Conservation (phyloP, 441 rosid species). For the Aleurites moluccanus region DNA sequence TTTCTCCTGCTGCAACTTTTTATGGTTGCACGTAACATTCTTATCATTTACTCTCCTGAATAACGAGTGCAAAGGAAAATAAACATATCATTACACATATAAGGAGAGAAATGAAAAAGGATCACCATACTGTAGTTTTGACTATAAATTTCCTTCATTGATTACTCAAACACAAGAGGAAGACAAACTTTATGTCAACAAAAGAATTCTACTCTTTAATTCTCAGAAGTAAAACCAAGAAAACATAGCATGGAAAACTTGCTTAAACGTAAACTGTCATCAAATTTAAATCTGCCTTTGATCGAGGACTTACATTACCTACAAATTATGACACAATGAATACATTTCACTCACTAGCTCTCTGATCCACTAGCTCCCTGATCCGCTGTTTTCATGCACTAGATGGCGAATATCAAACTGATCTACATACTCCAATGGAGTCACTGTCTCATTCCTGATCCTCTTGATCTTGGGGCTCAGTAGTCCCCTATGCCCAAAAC, state of each 20-base stretch:
- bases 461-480: conserved; percentile 89
- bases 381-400: conserved; percentile 32
- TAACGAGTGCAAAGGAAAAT: conserved; percentile 5
- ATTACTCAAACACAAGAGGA: conserved; percentile 25
- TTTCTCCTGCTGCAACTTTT: background rate
- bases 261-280: conserved; percentile 26
- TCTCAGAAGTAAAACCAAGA: conserved; percentile 32
- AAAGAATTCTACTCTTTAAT: conserved; percentile 43
- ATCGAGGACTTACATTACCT: conserved; percentile 44
- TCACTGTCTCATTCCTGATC: conserved; percentile 76
- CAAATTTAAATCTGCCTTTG: conserved; percentile 35
- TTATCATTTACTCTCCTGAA: background rate
- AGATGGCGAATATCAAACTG: conserved; percentile 80
- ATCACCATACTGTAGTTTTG: background rate
- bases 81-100: conserved; percentile 1
- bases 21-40: background rate
- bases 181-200: conserved; percentile 26
- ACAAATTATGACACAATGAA: conserved; percentile 44
- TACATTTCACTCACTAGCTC: conserved; percentile 18
- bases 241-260: conserved; percentile 31
- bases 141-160: conserved; percentile 32
- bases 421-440: conserved; percentile 79
- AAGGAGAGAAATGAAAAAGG: background rate
- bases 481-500: conserved; percentile 84
- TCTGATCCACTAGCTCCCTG: conserved; percentile 30